Evolutionary conservation across 768 basidiomycete genomes (phyloP).

Genomic region (Pisolithus orientalis): DNA sequence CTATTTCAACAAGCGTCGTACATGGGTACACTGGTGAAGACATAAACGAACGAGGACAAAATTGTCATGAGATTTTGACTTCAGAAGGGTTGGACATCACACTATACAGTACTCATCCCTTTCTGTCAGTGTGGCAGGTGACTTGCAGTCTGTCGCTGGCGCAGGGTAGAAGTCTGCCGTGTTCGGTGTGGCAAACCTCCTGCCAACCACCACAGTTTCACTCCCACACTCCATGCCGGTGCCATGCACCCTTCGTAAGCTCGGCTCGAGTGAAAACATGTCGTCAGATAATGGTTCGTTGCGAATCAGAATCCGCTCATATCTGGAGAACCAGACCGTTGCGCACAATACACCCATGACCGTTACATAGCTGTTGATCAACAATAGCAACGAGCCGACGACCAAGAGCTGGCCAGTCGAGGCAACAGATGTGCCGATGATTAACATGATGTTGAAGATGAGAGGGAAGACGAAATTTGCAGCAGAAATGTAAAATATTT

Average conservation of each 20-base stretch:
- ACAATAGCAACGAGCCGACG: not conserved
- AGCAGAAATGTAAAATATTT: constrained; percentile 29
- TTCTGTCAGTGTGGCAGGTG: too few species aligned
- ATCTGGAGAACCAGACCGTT: constrained; percentile 24
- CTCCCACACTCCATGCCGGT: not conserved
- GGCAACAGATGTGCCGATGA: constrained; percentile 15
- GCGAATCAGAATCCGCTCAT: not conserved
- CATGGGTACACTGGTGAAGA: too few species aligned
- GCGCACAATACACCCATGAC: constrained; percentile 34
- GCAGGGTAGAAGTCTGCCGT: not conserved
- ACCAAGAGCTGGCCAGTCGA: not conserved
- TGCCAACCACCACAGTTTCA: not conserved
- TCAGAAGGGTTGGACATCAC: too few species aligned
- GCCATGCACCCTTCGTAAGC: not conserved
- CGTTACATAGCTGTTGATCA: constrained; percentile 23
- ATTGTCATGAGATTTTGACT: too few species aligned
- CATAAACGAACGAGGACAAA: too few species aligned
- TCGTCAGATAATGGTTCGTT: not conserved
- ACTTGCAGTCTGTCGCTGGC: not conserved
- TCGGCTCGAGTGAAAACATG: not conserved
- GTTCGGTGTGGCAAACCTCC: not conserved
- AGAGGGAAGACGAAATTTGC: constrained; percentile 35
- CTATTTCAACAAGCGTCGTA: too few species aligned
- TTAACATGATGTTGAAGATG: constrained; percentile 27
- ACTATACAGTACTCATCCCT: too few species aligned